Percentiles rank a stretch among this genome's conserved stretches.
Conservation (phyloP, 2,329 filamentous ascomycete genomes). For the Trematosphaeria pertusa region DNA sequence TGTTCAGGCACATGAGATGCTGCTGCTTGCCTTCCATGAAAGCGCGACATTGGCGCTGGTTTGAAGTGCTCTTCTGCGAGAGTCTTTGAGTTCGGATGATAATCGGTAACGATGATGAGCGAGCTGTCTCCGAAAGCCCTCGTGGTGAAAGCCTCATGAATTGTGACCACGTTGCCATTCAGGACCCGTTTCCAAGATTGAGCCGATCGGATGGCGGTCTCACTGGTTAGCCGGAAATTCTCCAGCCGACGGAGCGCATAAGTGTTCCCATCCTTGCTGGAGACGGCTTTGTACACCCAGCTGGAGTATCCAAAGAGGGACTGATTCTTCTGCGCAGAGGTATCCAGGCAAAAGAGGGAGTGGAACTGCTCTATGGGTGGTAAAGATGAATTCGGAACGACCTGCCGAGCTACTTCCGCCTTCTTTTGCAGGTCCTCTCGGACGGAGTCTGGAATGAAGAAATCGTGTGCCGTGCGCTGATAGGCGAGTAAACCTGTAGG, state of each 20-base stretch:
- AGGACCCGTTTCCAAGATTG: constrained; percentile 88
- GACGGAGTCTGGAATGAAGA: constrained; percentile 87
- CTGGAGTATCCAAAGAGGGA: constrained; percentile 85
- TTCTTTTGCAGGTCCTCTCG: constrained; percentile 91
- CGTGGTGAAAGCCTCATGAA: constrained; percentile 93
- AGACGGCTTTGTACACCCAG: constrained; percentile 95
- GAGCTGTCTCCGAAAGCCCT: constrained; percentile 94
- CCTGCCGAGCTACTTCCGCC: constrained; percentile 82
- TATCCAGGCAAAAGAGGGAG: constrained; percentile 88
- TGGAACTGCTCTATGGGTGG: constrained; percentile 87
- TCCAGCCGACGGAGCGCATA: constrained; percentile 88
- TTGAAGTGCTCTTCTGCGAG: constrained; percentile 81
- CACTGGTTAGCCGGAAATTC: constrained; percentile 86
- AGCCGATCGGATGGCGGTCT: constrained; percentile 83
- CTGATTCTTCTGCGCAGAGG: constrained; percentile 77
- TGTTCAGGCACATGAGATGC: constrained; percentile 65
- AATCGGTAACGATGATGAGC: constrained; percentile 91
- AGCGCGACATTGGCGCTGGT: constrained; percentile 40
- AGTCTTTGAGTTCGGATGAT: constrained; percentile 89
- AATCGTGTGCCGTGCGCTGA: constrained; percentile 85
- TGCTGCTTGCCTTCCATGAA: constrained; percentile 45
- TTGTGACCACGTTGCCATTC: constrained; percentile 81
- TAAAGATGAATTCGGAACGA: constrained; percentile 79
- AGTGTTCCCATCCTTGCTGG: constrained; percentile 84
- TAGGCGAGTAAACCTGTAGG: constrained; percentile 82